Evolutionary conservation across 2,329 filamentous ascomycete genomes (phyloP).

Genomic region (Rhynchosporium graminicola): DNA sequence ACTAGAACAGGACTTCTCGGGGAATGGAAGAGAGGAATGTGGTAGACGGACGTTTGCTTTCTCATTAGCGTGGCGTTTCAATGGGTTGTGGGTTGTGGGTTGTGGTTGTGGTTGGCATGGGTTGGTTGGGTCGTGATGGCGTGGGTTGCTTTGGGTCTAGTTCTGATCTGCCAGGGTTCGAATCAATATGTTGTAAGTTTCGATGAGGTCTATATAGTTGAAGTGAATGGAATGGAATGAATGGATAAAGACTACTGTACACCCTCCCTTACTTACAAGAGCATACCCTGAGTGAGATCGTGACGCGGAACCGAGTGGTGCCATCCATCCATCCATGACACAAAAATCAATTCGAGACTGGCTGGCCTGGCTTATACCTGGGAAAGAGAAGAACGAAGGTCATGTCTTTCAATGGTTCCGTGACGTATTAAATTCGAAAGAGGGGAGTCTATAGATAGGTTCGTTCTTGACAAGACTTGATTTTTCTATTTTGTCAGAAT

Average conservation of each 20-base stretch:
- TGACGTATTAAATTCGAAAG: background rate
- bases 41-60: constrained; percentile 1
- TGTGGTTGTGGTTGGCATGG: background rate
- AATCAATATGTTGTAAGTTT: background rate
- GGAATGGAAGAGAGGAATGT: background rate
- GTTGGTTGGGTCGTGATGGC: background rate
- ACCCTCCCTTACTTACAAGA: background rate
- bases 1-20: background rate
- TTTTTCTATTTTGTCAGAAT: background rate
- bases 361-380: background rate
- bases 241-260: background rate
- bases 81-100: background rate
- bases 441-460: background rate
- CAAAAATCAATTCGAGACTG: background rate
- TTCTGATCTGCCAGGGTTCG: background rate
- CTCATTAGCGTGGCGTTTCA: constrained; percentile 22
- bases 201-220: background rate
- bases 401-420: no score
- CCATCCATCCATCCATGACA: background rate
- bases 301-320: background rate
- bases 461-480: background rate
- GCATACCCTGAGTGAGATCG: background rate
- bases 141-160: background rate
- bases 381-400: no score
- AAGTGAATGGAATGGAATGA: background rate